Evolutionary conservation across 2,329 filamentous ascomycete genomes (phyloP), one percentile per base, ranked within the genome.

Genomic region (Claviceps paspali): DNA sequence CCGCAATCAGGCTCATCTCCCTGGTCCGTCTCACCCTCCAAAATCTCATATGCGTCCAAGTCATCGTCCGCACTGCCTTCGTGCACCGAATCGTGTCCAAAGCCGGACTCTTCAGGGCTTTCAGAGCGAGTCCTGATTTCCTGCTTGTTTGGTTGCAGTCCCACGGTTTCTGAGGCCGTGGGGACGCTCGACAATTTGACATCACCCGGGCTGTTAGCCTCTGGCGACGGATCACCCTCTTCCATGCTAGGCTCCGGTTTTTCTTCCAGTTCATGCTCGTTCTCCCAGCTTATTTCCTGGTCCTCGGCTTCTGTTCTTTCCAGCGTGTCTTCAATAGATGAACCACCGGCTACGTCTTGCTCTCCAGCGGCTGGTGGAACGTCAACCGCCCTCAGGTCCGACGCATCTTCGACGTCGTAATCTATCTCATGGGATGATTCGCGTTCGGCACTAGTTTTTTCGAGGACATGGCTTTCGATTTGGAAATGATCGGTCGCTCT

Each of bases 381-480:
- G 5, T 34, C 35, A 4, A 21, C 12, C 17, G 12, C 18, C 11
- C 8, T 36, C 7, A 41, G 29, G 12, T 27, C 14, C 12, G 21
- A 23, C 14, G 35, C 19, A 26, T 49, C 47, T 9, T 44, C 47
- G 27, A 58, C 50, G 24, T 62, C 56, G 33, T 60, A 59, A 29
- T 56, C 57, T 19, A 57, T 57, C 34, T 63, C 60, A 28, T 61
- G 56, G 10, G 40, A 48, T 15, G 31, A 27, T 12, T 40, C 39
- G 23, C 36, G 39, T 14, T 22, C 26, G 9, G 42, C 38, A 18
- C 27, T 28, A 8, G 30, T 29, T 8, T 44, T 38, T 11, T 43
- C 38, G 15, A 38, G 29, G 22, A 35, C 40, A 24, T 39, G 29
- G 18, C n/a, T 33, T 33, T 34, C 37, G 4, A 28, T 32, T 3